These are phyloP conservation scores for Lachancea sp. DNA, from an alignment of 805 yeast genomes.

Conservation along the genomic window DNA sequence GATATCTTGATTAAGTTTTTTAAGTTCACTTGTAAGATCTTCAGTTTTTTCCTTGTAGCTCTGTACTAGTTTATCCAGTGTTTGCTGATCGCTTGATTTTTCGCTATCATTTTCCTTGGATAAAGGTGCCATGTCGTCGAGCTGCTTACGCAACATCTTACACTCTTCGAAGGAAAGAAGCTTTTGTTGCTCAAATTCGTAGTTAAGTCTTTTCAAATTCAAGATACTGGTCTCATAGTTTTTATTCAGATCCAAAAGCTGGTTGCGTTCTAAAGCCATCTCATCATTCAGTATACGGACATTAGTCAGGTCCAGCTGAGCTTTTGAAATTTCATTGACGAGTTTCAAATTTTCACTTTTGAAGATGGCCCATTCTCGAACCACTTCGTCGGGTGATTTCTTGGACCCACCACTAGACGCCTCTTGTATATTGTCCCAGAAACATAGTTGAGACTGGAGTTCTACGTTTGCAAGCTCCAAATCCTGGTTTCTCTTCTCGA, in stretches of 20 bases:
- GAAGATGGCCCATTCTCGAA: slow-evolving; percentile 36
- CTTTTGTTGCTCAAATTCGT: slow-evolving; percentile 46
- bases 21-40: slow-evolving; percentile 36
- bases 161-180: slow-evolving; percentile 52
- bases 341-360: slow-evolving; percentile 37
- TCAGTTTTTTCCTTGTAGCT: slow-evolving; percentile 49
- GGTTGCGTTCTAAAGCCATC: slow-evolving; percentile 37
- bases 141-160: slow-evolving; percentile 48
- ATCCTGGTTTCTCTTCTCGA: slow-evolving; percentile 42
- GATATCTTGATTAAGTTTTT: slow-evolving; percentile 27
- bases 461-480: slow-evolving; percentile 45
- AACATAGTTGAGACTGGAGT: slow-evolving; percentile 42
- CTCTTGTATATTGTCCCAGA: slow-evolving; percentile 40
- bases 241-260: slow-evolving; percentile 26
- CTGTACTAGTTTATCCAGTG: slow-evolving; percentile 39
- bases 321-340: slow-evolving; percentile 28
- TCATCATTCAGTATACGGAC: slow-evolving; percentile 29
- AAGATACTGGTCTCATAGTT: slow-evolving; percentile 23
- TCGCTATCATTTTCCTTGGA: slow-evolving; percentile 11
- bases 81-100: slow-evolving; percentile 15
- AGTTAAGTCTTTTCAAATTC: slow-evolving; percentile 31
- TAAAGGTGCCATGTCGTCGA: slow-evolving; percentile 42
- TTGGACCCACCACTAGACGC: slow-evolving; percentile 19
- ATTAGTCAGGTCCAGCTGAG: slow-evolving; percentile 21
- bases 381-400: slow-evolving; percentile 30